These are phyloP conservation scores for Oryza longistaminata DNA, from an alignment of 176 grass and related monocot species.

Conservation along the genomic window DNA sequence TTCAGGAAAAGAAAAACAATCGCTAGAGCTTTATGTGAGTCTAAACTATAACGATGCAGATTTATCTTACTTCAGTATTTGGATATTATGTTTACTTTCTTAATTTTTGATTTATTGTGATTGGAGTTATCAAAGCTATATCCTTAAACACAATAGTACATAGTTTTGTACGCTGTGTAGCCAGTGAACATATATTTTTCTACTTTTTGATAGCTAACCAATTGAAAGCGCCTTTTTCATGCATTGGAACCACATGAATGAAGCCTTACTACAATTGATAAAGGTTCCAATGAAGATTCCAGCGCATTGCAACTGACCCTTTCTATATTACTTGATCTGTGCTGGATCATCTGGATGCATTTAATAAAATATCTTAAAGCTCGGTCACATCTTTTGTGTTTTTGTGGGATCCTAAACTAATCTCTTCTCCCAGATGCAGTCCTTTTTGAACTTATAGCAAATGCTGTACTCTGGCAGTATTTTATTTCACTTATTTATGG, in stretches of 20 bases:
- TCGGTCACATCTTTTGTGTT: too few species aligned
- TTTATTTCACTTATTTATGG: constrained; percentile 30
- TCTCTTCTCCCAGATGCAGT: neutral
- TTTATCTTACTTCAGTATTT: neutral
- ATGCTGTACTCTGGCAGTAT: constrained; percentile 14
- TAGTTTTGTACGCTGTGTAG: neutral
- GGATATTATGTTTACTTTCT: neutral
- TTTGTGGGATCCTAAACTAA: neutral
- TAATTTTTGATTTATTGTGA: neutral
- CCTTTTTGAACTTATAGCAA: neutral
- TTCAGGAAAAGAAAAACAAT: neutral
- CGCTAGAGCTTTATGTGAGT: neutral
- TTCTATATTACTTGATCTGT: neutral
- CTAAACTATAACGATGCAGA: neutral
- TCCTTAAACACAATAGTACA: neutral
- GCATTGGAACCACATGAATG: neutral
- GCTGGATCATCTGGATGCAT: neutral
- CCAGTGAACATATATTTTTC: neutral
- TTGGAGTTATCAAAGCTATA: neutral
- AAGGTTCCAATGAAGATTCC: neutral
- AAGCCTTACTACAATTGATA: neutral
- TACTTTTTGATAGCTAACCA: neutral
- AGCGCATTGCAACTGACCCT: neutral
- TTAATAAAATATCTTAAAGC: neutral
- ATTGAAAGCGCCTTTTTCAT: neutral